Evolutionary conservation across 257 asterid species (phyloP).

Genomic region (Plantago ovata): DNA sequence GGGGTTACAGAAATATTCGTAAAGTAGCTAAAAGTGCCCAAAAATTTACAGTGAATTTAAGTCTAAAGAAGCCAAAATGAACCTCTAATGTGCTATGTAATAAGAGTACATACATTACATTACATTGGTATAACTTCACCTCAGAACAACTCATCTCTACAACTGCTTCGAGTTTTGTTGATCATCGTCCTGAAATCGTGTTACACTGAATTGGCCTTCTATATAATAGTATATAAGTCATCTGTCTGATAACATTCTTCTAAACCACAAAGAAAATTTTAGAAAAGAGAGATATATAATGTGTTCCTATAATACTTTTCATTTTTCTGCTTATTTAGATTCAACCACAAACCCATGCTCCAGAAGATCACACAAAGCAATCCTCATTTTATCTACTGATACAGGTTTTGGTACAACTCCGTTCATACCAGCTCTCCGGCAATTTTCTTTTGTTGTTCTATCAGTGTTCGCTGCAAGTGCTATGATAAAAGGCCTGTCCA

Average conservation of each 20-base stretch:
- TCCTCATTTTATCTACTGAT: conserved; percentile 86
- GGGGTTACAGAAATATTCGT: too few relatives aligned
- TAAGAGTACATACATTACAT: background rate
- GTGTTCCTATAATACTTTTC: background rate
- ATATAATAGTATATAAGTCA: background rate
- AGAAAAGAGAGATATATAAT: background rate
- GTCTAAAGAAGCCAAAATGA: too few relatives aligned
- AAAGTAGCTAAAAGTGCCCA: too few relatives aligned
- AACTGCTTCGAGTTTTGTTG: conserved; percentile 16
- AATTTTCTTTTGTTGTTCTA: conserved; percentile 61
- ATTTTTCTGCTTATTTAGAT: conserved; percentile 28
- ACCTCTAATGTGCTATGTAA: conserved; percentile 16
- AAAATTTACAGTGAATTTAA: too few relatives aligned
- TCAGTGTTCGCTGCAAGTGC: conserved; percentile 72
- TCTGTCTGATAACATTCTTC: conserved; percentile 1
- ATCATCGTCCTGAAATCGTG: conserved; percentile 24
- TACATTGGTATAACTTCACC: conserved; percentile 21
- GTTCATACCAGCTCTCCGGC: conserved; percentile 78
- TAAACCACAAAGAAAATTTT: background rate
- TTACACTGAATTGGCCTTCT: background rate
- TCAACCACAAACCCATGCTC: conserved; percentile 63
- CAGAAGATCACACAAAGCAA: conserved; percentile 64
- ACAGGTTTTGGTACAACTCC: conserved; percentile 79
- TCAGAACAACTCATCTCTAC: conserved; percentile 29
- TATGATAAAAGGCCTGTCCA: conserved; percentile 59